Evolutionary conservation across 2,329 filamentous ascomycete species (phyloP).

Genomic region (Colletotrichum sp.): DNA sequence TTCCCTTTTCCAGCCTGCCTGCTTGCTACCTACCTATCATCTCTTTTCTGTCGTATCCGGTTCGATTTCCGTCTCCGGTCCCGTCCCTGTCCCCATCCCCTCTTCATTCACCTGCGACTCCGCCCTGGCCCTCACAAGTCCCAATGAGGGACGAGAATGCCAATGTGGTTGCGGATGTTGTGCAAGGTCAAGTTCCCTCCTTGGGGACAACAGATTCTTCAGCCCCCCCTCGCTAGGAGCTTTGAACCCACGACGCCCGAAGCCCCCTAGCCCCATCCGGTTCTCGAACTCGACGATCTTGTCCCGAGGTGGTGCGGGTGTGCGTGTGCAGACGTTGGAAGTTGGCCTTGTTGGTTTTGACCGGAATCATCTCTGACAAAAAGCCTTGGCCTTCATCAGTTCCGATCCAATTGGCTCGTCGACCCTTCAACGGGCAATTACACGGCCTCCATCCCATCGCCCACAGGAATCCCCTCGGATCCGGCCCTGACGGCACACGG

Average conservation of each 20-base stretch:
- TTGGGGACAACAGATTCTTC: background rate
- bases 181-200: background rate
- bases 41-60: conserved; percentile 12
- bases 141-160: background rate
- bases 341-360: background rate
- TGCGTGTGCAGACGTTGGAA: background rate
- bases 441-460: conserved; percentile 73
- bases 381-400: conserved; percentile 54
- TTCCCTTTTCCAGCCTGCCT: background rate
- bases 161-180: background rate
- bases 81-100: background rate
- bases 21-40: background rate
- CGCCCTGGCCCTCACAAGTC: background rate
- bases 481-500: conserved; percentile 88
- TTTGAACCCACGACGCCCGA: background rate
- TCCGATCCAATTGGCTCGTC: conserved; percentile 89
- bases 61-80: conserved; percentile 16
- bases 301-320: background rate
- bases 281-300: background rate
- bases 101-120: background rate
- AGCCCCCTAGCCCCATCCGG: background rate
- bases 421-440: conserved; percentile 83
- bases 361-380: conserved; percentile 13
- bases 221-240: background rate
- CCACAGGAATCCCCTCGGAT: conserved; percentile 88